Conservation (phyloP, 2,329 filamentous ascomycete species). For the Paraconiothyrium sp. region DNA sequence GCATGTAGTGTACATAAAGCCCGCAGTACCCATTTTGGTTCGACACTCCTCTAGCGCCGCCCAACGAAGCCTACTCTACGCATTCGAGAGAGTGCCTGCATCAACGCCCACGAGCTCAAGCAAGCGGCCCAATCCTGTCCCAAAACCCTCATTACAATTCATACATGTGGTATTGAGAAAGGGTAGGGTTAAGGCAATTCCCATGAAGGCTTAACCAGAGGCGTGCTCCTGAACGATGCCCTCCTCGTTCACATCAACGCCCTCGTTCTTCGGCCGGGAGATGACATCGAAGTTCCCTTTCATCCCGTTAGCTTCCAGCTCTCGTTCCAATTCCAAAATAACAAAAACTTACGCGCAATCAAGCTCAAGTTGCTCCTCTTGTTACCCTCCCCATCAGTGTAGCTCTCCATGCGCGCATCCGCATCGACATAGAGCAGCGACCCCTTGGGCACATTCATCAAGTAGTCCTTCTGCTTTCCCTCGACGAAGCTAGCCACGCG, state of each 20-base stretch:
- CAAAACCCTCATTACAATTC: slow-evolving; percentile 11
- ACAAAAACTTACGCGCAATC: slow-evolving; percentile 74
- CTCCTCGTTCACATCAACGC: slow-evolving; percentile 39
- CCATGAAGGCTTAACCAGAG: slow-evolving; percentile 23
- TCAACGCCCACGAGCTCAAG: neutral
- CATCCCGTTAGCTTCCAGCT: slow-evolving; percentile 13
- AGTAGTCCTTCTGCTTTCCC: slow-evolving; percentile 74
- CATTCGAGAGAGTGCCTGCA: neutral
- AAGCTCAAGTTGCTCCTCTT: slow-evolving; percentile 72
- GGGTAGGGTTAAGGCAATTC: neutral
- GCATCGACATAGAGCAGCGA: slow-evolving; percentile 85
- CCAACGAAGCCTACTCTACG: slow-evolving; percentile 1
- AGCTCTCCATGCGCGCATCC: slow-evolving; percentile 72
- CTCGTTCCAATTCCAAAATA: slow-evolving; percentile 14
- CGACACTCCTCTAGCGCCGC: slow-evolving; percentile 20
- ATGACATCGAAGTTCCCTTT: slow-evolving; percentile 49
- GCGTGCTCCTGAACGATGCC: slow-evolving; percentile 42
- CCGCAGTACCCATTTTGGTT: slow-evolving; percentile 1
- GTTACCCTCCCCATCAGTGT: slow-evolving; percentile 75
- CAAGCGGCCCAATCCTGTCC: neutral
- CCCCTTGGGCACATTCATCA: slow-evolving; percentile 84
- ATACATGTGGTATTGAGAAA: neutral
- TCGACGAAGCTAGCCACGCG: slow-evolving; percentile 77
- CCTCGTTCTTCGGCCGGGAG: slow-evolving; percentile 35
- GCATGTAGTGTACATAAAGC: slow-evolving; percentile 33